Evolutionary conservation across 1,139 yeast species (phyloP).

Genomic region (Candida pseudoviswanathii): DNA sequence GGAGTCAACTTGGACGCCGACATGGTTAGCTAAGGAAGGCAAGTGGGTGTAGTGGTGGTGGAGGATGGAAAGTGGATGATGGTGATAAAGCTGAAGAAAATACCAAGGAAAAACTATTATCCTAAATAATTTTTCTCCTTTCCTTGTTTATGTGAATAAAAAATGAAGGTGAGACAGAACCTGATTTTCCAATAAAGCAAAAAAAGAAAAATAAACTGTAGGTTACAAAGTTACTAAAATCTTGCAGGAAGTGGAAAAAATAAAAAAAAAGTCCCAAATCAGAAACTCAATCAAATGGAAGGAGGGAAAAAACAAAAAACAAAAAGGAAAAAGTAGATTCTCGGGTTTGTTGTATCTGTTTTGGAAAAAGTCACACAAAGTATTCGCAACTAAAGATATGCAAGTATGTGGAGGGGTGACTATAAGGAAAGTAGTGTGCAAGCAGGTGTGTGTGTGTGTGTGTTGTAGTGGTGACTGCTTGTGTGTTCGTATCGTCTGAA

Average conservation of each 20-base stretch:
- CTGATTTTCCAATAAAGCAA: neutral
- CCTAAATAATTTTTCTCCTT: neutral
- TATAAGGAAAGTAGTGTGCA: too few relatives aligned
- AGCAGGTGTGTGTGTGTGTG: too few relatives aligned
- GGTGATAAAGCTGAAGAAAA: neutral
- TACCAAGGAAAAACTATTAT: neutral
- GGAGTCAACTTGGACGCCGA: conserved; percentile 43
- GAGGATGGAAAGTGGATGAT: too few relatives aligned
- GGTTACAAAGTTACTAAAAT: neutral
- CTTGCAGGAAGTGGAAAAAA: conserved; percentile 1
- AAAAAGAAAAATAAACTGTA: neutral
- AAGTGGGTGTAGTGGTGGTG: too few relatives aligned
- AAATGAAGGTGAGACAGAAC: neutral
- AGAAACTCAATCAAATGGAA: neutral
- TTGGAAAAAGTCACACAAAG: neutral
- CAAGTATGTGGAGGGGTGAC: too few relatives aligned
- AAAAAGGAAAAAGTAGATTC: neutral
- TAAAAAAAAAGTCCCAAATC: neutral
- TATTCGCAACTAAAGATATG: neutral
- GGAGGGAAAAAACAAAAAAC: neutral
- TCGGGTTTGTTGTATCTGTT: neutral
- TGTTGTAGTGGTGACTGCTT: too few relatives aligned
- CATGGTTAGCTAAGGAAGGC: conserved; percentile 17
- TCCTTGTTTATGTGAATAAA: neutral
- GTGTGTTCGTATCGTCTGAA: too few relatives aligned